Evolutionary conservation across 2,329 filamentous ascomycete species (phyloP).

Genomic region (Diaporthe sp.): DNA sequence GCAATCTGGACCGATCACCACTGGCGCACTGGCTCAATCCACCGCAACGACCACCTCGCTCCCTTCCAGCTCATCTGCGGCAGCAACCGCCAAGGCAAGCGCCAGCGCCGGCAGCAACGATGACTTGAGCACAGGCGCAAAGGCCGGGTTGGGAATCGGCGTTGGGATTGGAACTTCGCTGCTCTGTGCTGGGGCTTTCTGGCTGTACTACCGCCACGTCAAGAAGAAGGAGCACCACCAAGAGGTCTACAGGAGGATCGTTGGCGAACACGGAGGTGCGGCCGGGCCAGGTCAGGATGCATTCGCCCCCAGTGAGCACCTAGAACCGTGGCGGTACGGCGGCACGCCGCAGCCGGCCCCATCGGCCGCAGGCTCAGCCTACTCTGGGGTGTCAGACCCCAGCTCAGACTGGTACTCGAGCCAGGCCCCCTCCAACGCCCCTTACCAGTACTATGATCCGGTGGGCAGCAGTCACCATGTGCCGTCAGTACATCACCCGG

Average conservation of each 20-base stretch:
- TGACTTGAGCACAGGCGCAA: neutral
- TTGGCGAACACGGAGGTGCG: neutral
- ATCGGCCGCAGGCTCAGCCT: neutral
- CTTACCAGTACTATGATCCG: constrained; percentile 29
- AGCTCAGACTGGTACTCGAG: constrained; percentile 15
- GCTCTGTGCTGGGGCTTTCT: constrained; percentile 4
- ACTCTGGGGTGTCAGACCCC: neutral
- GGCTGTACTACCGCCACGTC: constrained; percentile 27
- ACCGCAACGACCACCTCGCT: neutral
- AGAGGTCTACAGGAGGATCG: constrained; percentile 27
- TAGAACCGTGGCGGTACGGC: constrained; percentile 22
- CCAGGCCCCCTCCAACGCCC: neutral
- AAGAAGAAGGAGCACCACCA: constrained; percentile 24
- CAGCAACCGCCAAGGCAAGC: neutral
- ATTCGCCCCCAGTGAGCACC: neutral
- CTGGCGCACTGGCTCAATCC: neutral
- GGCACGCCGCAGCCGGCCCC: constrained; percentile 4
- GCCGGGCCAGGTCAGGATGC: neutral
- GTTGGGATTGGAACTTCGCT: constrained; percentile 11
- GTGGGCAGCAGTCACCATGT: neutral
- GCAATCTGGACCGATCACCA: neutral
- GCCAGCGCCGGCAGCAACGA: neutral
- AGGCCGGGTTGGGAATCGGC: constrained; percentile 16
- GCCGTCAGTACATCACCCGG: neutral
- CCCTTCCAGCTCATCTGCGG: neutral